Base-by-base conservation (phyloP, 1,284 basidiomycete species). In the Cryptococcus hybrid region DNA sequence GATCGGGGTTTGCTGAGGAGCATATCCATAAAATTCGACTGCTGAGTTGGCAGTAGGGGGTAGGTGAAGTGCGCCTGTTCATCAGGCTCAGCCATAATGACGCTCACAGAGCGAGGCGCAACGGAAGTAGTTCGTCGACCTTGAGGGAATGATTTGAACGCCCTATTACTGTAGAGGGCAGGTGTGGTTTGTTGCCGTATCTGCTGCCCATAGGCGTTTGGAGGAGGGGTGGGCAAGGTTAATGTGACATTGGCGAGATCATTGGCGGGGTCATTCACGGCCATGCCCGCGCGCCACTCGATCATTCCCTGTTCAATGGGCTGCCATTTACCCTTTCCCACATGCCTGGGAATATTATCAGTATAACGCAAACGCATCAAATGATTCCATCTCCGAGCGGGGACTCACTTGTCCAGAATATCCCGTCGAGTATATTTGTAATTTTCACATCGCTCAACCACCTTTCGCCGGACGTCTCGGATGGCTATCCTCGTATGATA, bases 351-450 rank as follows among this genome's bases (percentile, higher is more conserved):
- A 12, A 3, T 24, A 13, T 7, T 35, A 51, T 57, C 46, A 57
- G 55, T 49, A 4, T 35, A 52, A 7, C 11, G 18, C 3, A 15
- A n/a, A 3, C 34, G 7, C 38, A 40, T 8, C n/a, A 47, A 24
- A 24, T 24, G 24, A 24, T 24, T 24, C 24, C 24, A 36, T 8
- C 2, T 9, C 30, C n/a, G 15, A 44, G n/a, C 7, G 39, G 11
- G n/a, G n/a, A 71, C 76, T 66, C 60, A 78, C 77, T 76, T 76
- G 64, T 77, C 69, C 9, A 78, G 64, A 9, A 75, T 62, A 58
- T 78, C 75, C n/a, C 77, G 64, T 6, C 76, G 67, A 44, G 76
- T 78, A 55, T 78, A 77, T 65, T 76, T 76, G 71, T 78, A 78
- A 56, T 78, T 78, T 58, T 78, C 77, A 44, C 70, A 75, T 34